phyloP scores from a whole-genome alignment of 495 filamentous ascomycete species.

The Aspergillus conjunctus region DNA sequence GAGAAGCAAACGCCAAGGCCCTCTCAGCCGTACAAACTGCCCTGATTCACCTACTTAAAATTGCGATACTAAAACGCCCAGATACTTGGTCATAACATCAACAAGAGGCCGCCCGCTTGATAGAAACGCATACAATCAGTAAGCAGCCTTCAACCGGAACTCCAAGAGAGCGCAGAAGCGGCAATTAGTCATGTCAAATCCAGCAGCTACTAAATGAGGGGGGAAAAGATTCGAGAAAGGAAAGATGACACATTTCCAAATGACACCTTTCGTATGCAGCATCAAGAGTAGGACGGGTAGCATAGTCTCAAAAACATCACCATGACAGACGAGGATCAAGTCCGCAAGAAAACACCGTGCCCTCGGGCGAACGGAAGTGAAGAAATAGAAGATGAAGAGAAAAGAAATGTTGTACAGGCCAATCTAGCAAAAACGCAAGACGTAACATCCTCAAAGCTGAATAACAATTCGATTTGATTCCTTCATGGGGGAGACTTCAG shows the following conservation, averaged over 20 bases:
- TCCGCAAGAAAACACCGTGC: conserved; percentile 28
- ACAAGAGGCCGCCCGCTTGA: conserved; percentile 7
- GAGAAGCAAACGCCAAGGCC: conserved; percentile 6
- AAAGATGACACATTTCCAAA: conserved; percentile 12
- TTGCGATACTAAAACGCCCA: conserved; percentile 17
- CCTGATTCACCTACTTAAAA: conserved; percentile 15
- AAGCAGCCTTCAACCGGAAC: conserved; percentile 21
- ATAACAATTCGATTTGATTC: conserved; percentile 51
- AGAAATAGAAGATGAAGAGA: conserved; percentile 25
- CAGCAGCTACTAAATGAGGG: conserved; percentile 26
- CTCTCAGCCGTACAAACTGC: neutral
- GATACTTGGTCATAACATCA: conserved; percentile 11
- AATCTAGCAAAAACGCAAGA: conserved; percentile 38
- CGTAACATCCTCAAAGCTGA: conserved; percentile 38
- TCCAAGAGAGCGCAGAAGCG: conserved; percentile 27
- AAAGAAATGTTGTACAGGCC: conserved; percentile 40
- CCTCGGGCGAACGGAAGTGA: conserved; percentile 28
- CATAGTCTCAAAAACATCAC: conserved; percentile 16
- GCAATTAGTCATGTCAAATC: conserved; percentile 22
- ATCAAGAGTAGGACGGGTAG: conserved; percentile 13
- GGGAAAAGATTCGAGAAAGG: conserved; percentile 19
- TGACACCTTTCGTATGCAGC: conserved; percentile 17
- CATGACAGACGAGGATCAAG: conserved; percentile 24
- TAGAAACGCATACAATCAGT: conserved; percentile 16
- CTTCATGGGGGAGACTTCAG: conserved; percentile 39